Conservation (phyloP, 352 stramenopile genomes). For the Pythium phragmitis region DNA sequence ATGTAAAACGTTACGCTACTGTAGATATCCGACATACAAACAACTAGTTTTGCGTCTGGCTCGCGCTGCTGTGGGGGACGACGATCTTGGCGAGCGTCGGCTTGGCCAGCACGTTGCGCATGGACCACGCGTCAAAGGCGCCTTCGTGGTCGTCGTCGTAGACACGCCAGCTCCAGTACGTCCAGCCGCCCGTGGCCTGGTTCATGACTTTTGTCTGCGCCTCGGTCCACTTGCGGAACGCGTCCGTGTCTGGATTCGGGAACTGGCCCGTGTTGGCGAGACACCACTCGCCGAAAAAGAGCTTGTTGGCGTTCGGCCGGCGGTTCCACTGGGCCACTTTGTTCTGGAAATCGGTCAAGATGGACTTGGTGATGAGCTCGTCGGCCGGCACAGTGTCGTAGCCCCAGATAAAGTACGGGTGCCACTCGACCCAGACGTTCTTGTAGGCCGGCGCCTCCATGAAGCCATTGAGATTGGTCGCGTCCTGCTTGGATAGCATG, state of each 20-base stretch:
- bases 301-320: conserved; percentile 25
- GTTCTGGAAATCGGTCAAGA: conserved; percentile 17
- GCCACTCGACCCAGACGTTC: conserved; percentile 39
- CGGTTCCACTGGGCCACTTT: conserved; percentile 25
- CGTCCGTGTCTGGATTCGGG: conserved; percentile 18
- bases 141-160: conserved; percentile 22
- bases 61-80: not conserved
- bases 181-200: conserved; percentile 24
- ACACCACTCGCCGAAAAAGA: conserved; percentile 36
- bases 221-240: conserved; percentile 13
- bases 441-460: conserved; percentile 25
- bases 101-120: conserved; percentile 30
- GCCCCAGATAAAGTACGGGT: conserved; percentile 37
- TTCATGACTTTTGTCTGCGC: conserved; percentile 25
- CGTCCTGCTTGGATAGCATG: conserved; percentile 29
- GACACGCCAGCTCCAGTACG: conserved; percentile 32
- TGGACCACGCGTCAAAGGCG: conserved; percentile 28
- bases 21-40: not conserved
- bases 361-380: conserved; percentile 25
- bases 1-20: not conserved
- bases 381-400: conserved; percentile 20
- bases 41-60: not conserved
- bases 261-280: conserved; percentile 26
- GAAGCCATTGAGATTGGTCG: conserved; percentile 19
- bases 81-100: conserved; percentile 20